Percentiles rank a stretch among this genome's conserved stretches.
These are phyloP conservation scores for Earliella scabrosa DNA, from an alignment of 1,284 basidiomycete species.

Conservation along the genomic window DNA sequence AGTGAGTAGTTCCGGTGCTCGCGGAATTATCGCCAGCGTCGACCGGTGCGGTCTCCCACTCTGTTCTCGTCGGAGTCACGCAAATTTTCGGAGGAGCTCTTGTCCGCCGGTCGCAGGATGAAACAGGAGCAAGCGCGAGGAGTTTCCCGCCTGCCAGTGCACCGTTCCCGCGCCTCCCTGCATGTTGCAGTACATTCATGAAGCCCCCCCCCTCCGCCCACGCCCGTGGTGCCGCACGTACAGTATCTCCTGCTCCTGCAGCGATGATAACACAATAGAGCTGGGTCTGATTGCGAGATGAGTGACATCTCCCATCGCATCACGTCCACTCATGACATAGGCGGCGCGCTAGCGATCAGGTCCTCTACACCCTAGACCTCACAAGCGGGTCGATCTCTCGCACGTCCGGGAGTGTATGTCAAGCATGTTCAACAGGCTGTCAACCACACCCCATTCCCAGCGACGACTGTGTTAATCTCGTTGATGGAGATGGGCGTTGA, in stretches of 20 bases:
- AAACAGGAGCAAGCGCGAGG: background rate
- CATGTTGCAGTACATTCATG: too few relatives aligned
- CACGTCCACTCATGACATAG: background rate
- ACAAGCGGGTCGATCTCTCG: background rate
- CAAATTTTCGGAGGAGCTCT: background rate
- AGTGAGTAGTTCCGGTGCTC: conserved; percentile 10
- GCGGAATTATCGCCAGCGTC: conserved; percentile 16
- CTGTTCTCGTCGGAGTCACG: background rate
- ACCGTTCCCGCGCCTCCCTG: background rate
- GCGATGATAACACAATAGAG: background rate
- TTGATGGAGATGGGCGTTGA: too few relatives aligned
- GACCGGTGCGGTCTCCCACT: conserved; percentile 1
- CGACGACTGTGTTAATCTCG: background rate
- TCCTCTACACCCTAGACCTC: background rate
- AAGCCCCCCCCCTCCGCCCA: too few relatives aligned
- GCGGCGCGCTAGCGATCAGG: background rate
- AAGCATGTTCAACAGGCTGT: background rate
- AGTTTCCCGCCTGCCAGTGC: too few relatives aligned
- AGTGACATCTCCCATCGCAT: background rate
- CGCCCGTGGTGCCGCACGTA: background rate
- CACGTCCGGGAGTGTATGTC: background rate
- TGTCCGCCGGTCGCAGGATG: background rate
- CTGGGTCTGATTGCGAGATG: background rate
- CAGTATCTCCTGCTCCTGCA: background rate
- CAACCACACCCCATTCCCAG: background rate